Base-by-base conservation (phyloP, 1,139 yeast species). In the Arxiozyma telluris region DNA sequence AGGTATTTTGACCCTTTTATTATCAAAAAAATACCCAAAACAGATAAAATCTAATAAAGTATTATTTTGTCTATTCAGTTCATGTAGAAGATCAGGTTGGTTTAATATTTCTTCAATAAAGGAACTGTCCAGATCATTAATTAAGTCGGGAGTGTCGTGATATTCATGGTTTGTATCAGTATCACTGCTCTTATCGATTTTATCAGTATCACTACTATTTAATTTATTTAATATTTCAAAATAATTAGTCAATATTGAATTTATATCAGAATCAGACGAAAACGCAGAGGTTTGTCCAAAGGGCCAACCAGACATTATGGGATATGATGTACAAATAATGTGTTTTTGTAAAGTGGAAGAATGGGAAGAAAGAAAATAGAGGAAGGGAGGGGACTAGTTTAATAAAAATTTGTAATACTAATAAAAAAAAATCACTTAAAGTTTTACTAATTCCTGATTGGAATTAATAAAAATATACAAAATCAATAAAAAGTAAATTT, bases 71-170 rank as follows among this genome's bases (percentile, higher is more conserved):
- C 74, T 71, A 34, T 68, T 65, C 53, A 85, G 69, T 59, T 77
- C 82, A 62, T 80, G 79, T 57, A 84, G 68, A 50, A 82, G 73
- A 27, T 72, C 74, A 0, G 80, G 72, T 49, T 82, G 82, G 59
- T 82, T 86, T 79, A 84, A 78, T n/a, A 84, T 79, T 1, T 82
- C 76, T 65, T 83, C 88, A 2, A 89, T 83, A 51, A 84, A 76
- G 1, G 84, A 80, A 46, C 61, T 66, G 41, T 64, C 86, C 80
- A 83, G 44, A 76, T 83, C 27, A 20, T 44, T 38, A 11, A 30
- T 30, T 30, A 45, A 47, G 15, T 50, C 34, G 9, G 38, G 22
- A 8, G 21, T 3, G 9, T 9, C 27, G 21, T 46, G n/a, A 22
- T 42, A 20, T 12, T 58, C 54, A 43, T 54, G 55, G 41, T 55